A percentile compares a stretch with the other conserved stretches of the same genome.
Evolutionary conservation across 768 basidiomycete genomes (phyloP).

Genomic region (Lactifluus volemus): DNA sequence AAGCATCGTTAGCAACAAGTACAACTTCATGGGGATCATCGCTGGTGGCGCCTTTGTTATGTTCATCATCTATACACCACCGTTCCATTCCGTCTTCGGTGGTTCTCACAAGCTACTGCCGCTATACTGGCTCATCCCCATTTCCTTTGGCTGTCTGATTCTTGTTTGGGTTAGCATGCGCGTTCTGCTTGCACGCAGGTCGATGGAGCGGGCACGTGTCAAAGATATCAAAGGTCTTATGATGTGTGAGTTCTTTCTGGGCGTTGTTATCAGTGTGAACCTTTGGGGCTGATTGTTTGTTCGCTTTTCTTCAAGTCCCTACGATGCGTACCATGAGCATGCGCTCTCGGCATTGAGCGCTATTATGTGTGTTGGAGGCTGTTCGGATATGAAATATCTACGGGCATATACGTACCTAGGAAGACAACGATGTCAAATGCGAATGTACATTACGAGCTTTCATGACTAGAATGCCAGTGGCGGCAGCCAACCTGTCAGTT

Average conservation of each 20-base stretch:
- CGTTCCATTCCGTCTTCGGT: constrained; percentile 60
- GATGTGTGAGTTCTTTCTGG: constrained; percentile 50
- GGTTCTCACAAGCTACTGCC: constrained; percentile 50
- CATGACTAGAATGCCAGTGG: too few species aligned
- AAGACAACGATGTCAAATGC: too few species aligned
- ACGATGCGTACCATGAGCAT: constrained; percentile 28
- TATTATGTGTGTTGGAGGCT: neutral
- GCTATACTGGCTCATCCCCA: constrained; percentile 60
- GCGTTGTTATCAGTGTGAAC: neutral
- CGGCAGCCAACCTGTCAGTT: too few species aligned
- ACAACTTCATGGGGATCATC: constrained; percentile 56
- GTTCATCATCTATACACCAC: constrained; percentile 62
- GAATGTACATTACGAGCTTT: too few species aligned
- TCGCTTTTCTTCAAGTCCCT: constrained; percentile 35
- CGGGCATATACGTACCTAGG: neutral
- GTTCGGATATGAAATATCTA: neutral
- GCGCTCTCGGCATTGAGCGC: constrained; percentile 17
- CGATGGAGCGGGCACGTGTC: constrained; percentile 45
- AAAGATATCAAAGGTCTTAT: constrained; percentile 59
- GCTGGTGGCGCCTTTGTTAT: constrained; percentile 55
- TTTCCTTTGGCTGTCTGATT: constrained; percentile 47
- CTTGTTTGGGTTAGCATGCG: constrained; percentile 51
- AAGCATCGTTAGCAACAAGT: constrained; percentile 46
- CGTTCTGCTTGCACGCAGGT: constrained; percentile 48
- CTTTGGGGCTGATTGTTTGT: constrained; percentile 10